A percentile compares a stretch with the other conserved stretches of the same genome.
These are phyloP conservation scores for Solanum pimpinellifolium DNA, from an alignment of 257 asterid genomes.

Conservation along the genomic window DNA sequence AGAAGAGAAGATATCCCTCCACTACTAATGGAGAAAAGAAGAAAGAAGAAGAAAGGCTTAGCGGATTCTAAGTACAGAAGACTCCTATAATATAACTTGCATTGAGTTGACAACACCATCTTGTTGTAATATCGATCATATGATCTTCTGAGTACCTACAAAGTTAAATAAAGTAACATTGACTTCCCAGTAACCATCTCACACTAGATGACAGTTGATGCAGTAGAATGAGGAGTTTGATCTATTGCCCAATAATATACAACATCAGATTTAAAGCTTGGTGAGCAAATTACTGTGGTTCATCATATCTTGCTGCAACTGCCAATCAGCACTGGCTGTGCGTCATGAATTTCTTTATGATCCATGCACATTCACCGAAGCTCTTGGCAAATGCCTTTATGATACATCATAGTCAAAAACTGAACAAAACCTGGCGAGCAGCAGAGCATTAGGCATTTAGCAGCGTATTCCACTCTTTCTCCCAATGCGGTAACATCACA, in stretches of 20 bases:
- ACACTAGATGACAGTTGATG: neutral
- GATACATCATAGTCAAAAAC: neutral
- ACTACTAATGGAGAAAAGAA: neutral
- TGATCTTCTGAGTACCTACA: neutral
- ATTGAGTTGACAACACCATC: neutral
- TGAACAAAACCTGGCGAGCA: neutral
- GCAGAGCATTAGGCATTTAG: neutral
- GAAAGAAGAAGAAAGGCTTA: neutral
- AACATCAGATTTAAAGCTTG: neutral
- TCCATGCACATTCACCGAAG: neutral
- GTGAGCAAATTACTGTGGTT: neutral
- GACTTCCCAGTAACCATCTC: neutral
- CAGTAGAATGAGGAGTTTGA: neutral
- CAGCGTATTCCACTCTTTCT: neutral
- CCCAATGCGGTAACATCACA: conserved; percentile 11
- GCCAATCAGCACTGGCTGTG: neutral
- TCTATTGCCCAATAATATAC: neutral
- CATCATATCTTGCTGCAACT: neutral
- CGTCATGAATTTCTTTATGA: neutral
- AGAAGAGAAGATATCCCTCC: neutral
- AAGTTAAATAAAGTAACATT: neutral
- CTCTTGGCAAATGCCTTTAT: neutral
- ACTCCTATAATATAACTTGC: neutral
- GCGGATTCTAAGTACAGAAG: neutral
- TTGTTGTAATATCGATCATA: neutral